Percentiles rank a stretch among this genome's conserved stretches.
phyloP scores from a whole-genome alignment of 768 basidiomycete genomes.

The Boletus sensibilis region DNA sequence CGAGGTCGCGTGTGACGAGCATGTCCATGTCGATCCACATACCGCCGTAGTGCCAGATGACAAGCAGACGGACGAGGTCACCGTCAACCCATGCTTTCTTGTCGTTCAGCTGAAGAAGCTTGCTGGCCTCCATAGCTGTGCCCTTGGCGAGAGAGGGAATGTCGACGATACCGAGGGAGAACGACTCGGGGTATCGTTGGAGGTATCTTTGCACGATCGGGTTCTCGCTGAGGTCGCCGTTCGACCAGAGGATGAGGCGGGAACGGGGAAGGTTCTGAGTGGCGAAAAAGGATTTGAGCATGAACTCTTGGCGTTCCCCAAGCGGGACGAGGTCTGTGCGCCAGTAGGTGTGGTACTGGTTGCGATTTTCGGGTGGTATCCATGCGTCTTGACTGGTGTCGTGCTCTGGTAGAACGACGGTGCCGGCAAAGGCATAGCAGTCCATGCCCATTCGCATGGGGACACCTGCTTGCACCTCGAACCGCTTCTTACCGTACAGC shows the following conservation, averaged over 20 bases:
- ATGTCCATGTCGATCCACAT: slow-evolving; percentile 99
- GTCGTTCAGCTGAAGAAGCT: slow-evolving; percentile 62
- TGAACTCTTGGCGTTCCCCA: slow-evolving; percentile 78
- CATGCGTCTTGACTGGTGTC: slow-evolving; percentile 3
- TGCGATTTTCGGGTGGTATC: slow-evolving; percentile 44
- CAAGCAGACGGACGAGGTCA: slow-evolving; percentile 82
- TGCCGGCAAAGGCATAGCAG: slow-evolving; percentile 91
- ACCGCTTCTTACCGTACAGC: slow-evolving; percentile 60
- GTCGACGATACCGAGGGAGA: slow-evolving; percentile 67
- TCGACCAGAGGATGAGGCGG: slow-evolving; percentile 89
- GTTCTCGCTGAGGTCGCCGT: slow-evolving; percentile 65
- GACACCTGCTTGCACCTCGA: slow-evolving; percentile 79
- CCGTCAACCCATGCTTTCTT: slow-evolving; percentile 92
- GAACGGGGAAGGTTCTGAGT: slow-evolving; percentile 73
- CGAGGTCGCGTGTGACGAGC: slow-evolving; percentile 80
- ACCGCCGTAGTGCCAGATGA: slow-evolving; percentile 88
- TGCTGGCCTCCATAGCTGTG: slow-evolving; percentile 69
- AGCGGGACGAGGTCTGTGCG: slow-evolving; percentile 80
- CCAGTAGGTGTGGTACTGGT: slow-evolving; percentile 93
- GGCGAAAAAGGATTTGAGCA: slow-evolving; percentile 91
- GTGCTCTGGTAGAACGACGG: slow-evolving; percentile 45
- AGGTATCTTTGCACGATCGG: slow-evolving; percentile 61
- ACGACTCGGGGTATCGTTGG: slow-evolving; percentile 62
- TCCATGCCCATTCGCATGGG: slow-evolving; percentile 78
- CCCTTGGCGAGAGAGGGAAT: slow-evolving; percentile 66